Evolutionary conservation across 1,284 basidiomycete genomes (phyloP).

Genomic region (Gomphus bonarii): DNA sequence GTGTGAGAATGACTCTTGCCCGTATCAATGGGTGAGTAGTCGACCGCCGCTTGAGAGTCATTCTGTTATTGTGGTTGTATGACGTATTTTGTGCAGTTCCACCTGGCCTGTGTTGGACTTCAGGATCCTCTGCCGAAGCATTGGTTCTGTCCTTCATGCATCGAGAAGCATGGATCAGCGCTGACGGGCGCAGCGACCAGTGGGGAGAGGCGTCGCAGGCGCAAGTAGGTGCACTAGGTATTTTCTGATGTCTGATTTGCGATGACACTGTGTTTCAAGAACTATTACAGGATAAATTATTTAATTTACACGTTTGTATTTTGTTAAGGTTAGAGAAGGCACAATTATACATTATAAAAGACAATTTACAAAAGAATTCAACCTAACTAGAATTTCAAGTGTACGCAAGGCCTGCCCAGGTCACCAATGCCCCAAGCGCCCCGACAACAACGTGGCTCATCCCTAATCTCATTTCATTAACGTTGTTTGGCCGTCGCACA

Average conservation of each 20-base stretch:
- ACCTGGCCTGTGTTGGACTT: slow-evolving; percentile 19
- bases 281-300: background rate
- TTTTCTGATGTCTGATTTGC: background rate
- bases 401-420: slow-evolving; percentile 1
- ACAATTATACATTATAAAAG: background rate
- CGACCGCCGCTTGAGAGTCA: background rate
- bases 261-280: background rate
- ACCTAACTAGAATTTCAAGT: background rate
- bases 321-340: background rate
- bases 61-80: background rate
- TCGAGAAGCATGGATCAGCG: slow-evolving; percentile 9
- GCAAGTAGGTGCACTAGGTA: background rate
- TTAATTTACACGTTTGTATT: background rate
- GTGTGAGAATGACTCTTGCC: slow-evolving; percentile 55
- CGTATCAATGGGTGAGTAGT: slow-evolving; percentile 60
- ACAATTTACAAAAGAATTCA: too few species aligned
- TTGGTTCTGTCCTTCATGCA: slow-evolving; percentile 20
- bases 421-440: background rate
- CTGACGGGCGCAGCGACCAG: background rate
- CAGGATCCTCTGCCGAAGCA: slow-evolving; percentile 18
- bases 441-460: slow-evolving; percentile 1
- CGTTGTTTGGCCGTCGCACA: background rate
- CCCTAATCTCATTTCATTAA: background rate
- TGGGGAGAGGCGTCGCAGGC: slow-evolving; percentile 1
- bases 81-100: slow-evolving; percentile 16